These are phyloP conservation scores for Cyphellophora europaea DNA, from an alignment of 2,329 filamentous ascomycete species.

Conservation along the genomic window DNA sequence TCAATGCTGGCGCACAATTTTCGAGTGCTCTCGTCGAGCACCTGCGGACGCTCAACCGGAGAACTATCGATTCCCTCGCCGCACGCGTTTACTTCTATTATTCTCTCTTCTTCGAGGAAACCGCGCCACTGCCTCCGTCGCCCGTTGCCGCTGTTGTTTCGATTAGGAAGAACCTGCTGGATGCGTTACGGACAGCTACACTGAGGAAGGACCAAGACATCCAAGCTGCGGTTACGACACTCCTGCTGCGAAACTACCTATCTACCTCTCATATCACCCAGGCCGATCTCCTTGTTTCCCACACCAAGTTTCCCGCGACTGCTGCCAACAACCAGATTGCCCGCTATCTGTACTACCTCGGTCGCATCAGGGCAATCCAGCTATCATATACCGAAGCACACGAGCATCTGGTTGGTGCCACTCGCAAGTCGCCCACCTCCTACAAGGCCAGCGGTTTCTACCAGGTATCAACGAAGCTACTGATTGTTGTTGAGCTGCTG, in stretches of 20 bases:
- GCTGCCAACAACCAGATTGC: constrained; percentile 98
- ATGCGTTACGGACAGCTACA: constrained; percentile 87
- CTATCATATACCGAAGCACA: constrained; percentile 95
- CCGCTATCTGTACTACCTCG: constrained; percentile 93
- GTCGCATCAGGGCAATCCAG: constrained; percentile 92
- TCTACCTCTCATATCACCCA: constrained; percentile 94
- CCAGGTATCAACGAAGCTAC: constrained; percentile 90
- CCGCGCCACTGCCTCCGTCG: constrained; percentile 78
- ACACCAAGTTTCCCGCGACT: constrained; percentile 88
- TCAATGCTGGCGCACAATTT: constrained; percentile 71
- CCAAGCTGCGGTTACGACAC: constrained; percentile 90
- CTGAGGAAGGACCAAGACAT: constrained; percentile 93
- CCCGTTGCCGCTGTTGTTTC: constrained; percentile 78
- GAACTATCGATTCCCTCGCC: constrained; percentile 85
- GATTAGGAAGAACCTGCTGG: constrained; percentile 76
- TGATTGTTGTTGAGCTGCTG: constrained; percentile 88
- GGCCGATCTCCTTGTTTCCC: constrained; percentile 88
- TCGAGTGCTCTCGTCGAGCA: constrained; percentile 74
- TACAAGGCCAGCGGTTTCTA: constrained; percentile 87
- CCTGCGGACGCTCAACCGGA: constrained; percentile 81
- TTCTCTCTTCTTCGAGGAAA: constrained; percentile 87
- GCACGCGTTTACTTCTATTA: constrained; percentile 98
- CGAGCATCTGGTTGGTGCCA: constrained; percentile 84
- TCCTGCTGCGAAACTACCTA: constrained; percentile 91
- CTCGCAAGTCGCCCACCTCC: constrained; percentile 87